Percentiles rank a stretch among this genome's conserved stretches.
These are phyloP conservation scores for Microbotryum saponariae DNA, from an alignment of 1,284 basidiomycete genomes.

Conservation along the genomic window DNA sequence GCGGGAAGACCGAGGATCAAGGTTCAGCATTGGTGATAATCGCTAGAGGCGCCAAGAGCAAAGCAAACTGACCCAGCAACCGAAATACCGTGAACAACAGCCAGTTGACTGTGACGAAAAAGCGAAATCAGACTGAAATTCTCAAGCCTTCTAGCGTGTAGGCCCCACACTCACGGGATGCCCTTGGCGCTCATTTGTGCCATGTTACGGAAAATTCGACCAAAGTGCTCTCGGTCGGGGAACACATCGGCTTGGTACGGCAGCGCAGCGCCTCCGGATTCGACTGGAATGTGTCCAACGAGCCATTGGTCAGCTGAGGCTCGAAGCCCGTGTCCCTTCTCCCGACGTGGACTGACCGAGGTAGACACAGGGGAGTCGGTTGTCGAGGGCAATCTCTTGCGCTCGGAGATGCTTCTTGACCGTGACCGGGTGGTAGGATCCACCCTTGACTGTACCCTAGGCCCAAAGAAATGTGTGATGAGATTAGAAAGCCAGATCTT, in stretches of 20 bases:
- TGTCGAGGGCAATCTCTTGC: constrained; percentile 84
- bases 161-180: constrained; percentile 51
- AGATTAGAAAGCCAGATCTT: too few relatives aligned
- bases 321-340: neutral
- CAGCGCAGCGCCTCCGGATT: constrained; percentile 86
- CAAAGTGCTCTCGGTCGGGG: constrained; percentile 86
- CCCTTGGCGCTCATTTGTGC: constrained; percentile 79
- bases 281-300: constrained; percentile 50
- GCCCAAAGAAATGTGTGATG: too few relatives aligned
- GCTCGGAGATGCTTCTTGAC: constrained; percentile 94
- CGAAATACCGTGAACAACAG: constrained; percentile 86
- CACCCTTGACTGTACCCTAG: constrained; percentile 70
- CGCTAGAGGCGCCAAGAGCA: constrained; percentile 33
- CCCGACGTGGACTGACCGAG: constrained; percentile 52
- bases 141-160: neutral
- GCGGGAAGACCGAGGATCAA: neutral
- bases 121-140: neutral
- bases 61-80: constrained; percentile 53
- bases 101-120: constrained; percentile 54
- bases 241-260: constrained; percentile 86
- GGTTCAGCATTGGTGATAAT: neutral
- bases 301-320: neutral
- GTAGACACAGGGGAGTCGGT: constrained; percentile 84
- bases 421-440: constrained; percentile 85
- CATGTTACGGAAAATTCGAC: constrained; percentile 90